phyloP scores from a whole-genome alignment of 1,139 yeast species.

The Magnusiomyces tetraspermus region DNA sequence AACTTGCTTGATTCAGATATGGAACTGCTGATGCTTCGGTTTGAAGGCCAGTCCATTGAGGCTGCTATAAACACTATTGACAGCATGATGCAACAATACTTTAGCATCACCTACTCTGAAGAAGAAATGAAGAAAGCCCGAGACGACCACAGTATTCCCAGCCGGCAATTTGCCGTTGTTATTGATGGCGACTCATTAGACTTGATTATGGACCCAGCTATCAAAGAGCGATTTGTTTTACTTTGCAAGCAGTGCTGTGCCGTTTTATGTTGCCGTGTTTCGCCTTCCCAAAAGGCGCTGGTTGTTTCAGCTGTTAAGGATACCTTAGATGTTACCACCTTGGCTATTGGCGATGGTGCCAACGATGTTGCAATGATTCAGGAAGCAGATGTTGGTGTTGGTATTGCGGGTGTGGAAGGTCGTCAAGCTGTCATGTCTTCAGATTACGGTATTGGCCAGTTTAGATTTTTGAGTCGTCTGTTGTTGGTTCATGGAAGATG shows the following conservation, averaged over 20 bases:
- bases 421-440: constrained; percentile 97
- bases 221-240: constrained; percentile 62
- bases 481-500: constrained; percentile 91
- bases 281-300: constrained; percentile 94
- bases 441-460: constrained; percentile 94
- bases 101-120: constrained; percentile 52
- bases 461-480: constrained; percentile 69
- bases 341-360: constrained; percentile 97
- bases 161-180: constrained; percentile 67
- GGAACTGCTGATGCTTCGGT: constrained; percentile 67
- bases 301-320: constrained; percentile 85
- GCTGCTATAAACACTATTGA: constrained; percentile 50
- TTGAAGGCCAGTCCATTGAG: constrained; percentile 36
- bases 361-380: constrained; percentile 99
- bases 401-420: constrained; percentile 98
- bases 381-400: constrained; percentile 96
- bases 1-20: constrained; percentile 76
- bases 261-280: constrained; percentile 90
- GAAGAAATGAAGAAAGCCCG: constrained; percentile 54
- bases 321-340: constrained; percentile 73
- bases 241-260: constrained; percentile 91
- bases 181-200: constrained; percentile 91
- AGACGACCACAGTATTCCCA: constrained; percentile 68
- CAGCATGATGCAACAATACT: constrained; percentile 52
- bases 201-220: constrained; percentile 47